Evolutionary conservation across 306 rosid genomes (phyloP).

Genomic region (Dalbergia cochinchinensis): DNA sequence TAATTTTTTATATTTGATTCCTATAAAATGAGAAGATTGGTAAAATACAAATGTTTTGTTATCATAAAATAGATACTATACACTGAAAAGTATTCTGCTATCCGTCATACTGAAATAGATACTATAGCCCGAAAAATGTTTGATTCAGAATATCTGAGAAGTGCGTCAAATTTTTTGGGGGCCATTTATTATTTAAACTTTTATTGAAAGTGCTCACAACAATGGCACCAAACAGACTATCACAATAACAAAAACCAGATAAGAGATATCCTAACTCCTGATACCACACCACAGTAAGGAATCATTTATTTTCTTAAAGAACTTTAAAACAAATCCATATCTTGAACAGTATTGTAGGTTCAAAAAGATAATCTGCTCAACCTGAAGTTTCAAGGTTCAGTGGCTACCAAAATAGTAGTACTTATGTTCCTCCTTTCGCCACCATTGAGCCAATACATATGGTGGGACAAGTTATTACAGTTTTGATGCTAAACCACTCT

Average conservation of each 20-base stretch:
- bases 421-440: not conserved
- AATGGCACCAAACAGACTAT: not conserved
- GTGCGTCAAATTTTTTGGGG: too few relatives aligned
- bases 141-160: too few relatives aligned
- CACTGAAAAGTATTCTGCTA: too few relatives aligned
- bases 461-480: conserved; percentile 46
- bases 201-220: too few relatives aligned
- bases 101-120: too few relatives aligned
- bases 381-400: conserved; percentile 11
- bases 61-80: too few relatives aligned
- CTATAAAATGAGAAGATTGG: too few relatives aligned
- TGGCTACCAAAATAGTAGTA: conserved; percentile 8
- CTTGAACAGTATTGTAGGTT: conserved; percentile 5
- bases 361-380: conserved; percentile 23
- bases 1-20: too few relatives aligned
- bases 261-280: not conserved
- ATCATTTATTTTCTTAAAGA: conserved; percentile 19
- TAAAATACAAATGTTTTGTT: too few relatives aligned
- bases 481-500: conserved; percentile 58
- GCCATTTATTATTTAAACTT: too few relatives aligned
- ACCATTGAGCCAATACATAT: not conserved
- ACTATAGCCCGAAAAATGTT: too few relatives aligned
- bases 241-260: not conserved
- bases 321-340: not conserved
- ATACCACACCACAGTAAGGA: conserved; percentile 7